Base-by-base conservation (phyloP, 495 filamentous ascomycete species). In the Aspergillus sclerotiicarbonarius region DNA sequence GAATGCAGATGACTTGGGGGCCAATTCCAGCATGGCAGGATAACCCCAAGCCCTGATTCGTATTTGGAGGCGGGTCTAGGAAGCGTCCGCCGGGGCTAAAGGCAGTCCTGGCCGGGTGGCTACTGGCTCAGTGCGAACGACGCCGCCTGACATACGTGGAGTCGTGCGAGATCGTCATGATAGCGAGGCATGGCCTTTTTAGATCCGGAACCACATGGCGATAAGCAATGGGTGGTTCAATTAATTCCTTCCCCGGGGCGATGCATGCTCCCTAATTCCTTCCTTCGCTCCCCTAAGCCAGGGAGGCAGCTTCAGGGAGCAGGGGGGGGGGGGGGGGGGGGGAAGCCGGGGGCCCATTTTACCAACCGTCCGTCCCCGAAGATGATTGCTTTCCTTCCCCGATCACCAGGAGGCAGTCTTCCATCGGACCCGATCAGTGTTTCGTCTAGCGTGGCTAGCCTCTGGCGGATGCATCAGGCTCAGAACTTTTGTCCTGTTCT, bases 131-230 rank as follows among this genome's bases (percentile, higher is more conserved):
- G 48, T 45, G 48, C 45, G 19, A 49, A 62, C 46, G 46, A 48
- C 51, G 30, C 35, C 46, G 49, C 49, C 51, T 54, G 47, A 13
- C 45, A 54, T 50, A 57, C 37, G 57, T 59, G 60, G 63, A 65
- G 59, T 59, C 55, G 51, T 37, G 57, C 57, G 53, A 56, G 62
- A 65, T 62, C 62, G 56, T 58, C 59, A 52, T 65, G 57, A 55
- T 54, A 65, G 16, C 57, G 51, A 54, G 53, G 53, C 47, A 57
- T 51, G 46, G 46, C 25, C 56, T 45, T 58, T 58, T 50, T 47
- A 60, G 60, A 65, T 62, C 57, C 52, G 21, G 56, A 31, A 58
- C 63, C 63, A 65, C 63, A 62, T 65, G 63, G 63, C 63, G 54
- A 65, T 62, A 65, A 62, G 60, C 59, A 62, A 57, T 50, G 46